Evolutionary conservation across 495 filamentous ascomycete species (phyloP).

Genomic region (Choiromyces venosus): DNA sequence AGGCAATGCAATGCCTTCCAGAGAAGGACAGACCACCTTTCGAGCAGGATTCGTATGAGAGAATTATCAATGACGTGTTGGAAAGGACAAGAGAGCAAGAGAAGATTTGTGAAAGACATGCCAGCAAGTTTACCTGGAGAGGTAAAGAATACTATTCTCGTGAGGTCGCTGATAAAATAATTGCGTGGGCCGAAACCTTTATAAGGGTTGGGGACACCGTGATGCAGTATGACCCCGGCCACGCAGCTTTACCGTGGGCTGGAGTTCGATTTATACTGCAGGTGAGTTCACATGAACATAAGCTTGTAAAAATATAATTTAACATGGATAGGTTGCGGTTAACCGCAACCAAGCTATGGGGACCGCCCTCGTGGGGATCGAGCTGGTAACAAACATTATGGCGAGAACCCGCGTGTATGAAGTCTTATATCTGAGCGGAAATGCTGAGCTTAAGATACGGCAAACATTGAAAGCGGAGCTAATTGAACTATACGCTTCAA

Average conservation of each 20-base stretch:
- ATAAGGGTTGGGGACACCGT: slow-evolving; percentile 40
- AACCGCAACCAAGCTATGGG: not conserved
- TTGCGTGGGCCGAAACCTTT: slow-evolving; percentile 38
- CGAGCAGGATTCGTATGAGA: too few relatives aligned
- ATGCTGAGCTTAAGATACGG: not conserved
- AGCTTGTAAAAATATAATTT: not conserved
- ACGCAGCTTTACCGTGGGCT: slow-evolving; percentile 44
- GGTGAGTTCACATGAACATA: not conserved
- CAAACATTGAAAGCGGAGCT: not conserved
- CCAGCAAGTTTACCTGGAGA: not conserved
- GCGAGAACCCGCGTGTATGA: not conserved
- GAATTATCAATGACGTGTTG: too few relatives aligned
- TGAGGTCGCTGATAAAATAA: slow-evolving; percentile 37
- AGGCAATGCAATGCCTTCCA: too few relatives aligned
- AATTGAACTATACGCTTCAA: not conserved
- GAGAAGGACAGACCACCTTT: too few relatives aligned
- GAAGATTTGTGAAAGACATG: not conserved
- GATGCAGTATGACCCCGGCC: slow-evolving; percentile 40
- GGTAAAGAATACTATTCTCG: slow-evolving; percentile 12
- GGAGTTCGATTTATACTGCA: slow-evolving; percentile 29
- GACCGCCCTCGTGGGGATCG: not conserved
- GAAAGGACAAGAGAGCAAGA: not conserved
- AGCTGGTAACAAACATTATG: slow-evolving; percentile 2
- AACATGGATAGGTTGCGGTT: not conserved
- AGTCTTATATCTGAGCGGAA: slow-evolving; percentile 5